Base-by-base conservation (phyloP, 139 green algal species). In the Volvox reticuliferus region DNA sequence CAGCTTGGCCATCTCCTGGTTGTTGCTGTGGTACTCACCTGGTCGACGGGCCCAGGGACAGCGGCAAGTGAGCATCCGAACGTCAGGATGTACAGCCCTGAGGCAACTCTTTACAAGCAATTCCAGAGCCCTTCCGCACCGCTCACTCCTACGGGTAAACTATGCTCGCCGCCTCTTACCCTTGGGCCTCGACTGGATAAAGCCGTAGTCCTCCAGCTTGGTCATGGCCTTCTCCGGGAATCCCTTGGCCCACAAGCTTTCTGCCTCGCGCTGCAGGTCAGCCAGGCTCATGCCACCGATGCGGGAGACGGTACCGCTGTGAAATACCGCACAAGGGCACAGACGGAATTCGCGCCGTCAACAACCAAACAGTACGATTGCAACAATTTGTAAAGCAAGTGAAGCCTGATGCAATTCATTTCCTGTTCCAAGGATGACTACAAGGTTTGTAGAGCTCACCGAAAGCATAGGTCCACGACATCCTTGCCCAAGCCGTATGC, bases 1-100 rank as follows among this genome's bases (percentile, higher is more conserved):
- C 87, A 99, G 96, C 97, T 99, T 99, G 94, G 97, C 93, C 98
- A 99, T 99, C 83, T 98, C 96, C 94, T 98, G 97, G 96, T 99
- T 99, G 96, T 99, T 99, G 91, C 95, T 95, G 93, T 99, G 98
- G 95, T 98, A 99, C 96, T 99, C 98, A 73, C 97, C 97, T 88
- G 21, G 71, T 30, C 2, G 71, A 33, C 18, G 12, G 65, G 65
- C 21, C 5, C 65, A 12, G 21, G 65, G 6, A 12, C 17, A 69
- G 62, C 62, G 65, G 65, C 21, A 30, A 12, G 12, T 28, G 9
- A 28, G 65, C 2, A 73, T 73, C 44, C 44, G 44, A 55, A 55
- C 44, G 44, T 14, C 9, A 55, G 44, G 9, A 55, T 55, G 44
- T 55, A 9, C 44, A 9, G n/a, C n/a, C n/a, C n/a, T n/a, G n/a